Evolutionary conservation across 306 rosid species (phyloP), one percentile per base, ranked within the genome.

Genomic region (Quercus bicolor): DNA sequence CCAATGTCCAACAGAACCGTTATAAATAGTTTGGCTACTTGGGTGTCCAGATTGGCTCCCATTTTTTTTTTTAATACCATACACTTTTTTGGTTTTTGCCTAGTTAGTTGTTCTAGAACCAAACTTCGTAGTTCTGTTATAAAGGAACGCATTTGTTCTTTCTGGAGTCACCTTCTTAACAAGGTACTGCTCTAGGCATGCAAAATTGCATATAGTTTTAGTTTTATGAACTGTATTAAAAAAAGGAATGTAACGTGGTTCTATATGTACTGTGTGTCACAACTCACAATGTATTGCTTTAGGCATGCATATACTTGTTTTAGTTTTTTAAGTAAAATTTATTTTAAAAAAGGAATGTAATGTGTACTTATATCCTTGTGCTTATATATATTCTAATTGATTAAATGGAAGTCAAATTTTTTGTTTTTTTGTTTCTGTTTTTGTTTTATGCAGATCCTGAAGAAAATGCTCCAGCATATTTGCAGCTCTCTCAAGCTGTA

Each of bases 381-480:
- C 34, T 14, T 28, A 26, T 20, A 2, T 70, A 1, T 77, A 15
- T 65, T 40, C 55, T 68, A 28, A 68, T 37, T 70, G 55, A 4
- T 79, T 55, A 16, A 29, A 53, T 6, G n/a, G 26, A 52, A 31
- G 43, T 13, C 33, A 4, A 26, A 7, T 37, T 37, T 37, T 37
- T 11, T 45, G 4, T 45, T 37, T 37, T 37, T 53, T n/a, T n/a
- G n/a, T n/a, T 45, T 64, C 3, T 34, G 2, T 37, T 37, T 37
- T 37, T 53, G 55, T 75, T 72, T 52, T 87, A 1, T 85, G 75
- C 84, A 95, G 98, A 90, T 56, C 74, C 60, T 19, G 90, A 91
- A 29, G 90, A 85, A 62, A 81, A 66, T 34, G 89, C 79, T 75
- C 89, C 86, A 13, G 71, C 82, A 5, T 93, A 91, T 89, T 81